Base-by-base conservation (phyloP, 2,329 filamentous ascomycete species). In the Metarhizium anisopliae region DNA sequence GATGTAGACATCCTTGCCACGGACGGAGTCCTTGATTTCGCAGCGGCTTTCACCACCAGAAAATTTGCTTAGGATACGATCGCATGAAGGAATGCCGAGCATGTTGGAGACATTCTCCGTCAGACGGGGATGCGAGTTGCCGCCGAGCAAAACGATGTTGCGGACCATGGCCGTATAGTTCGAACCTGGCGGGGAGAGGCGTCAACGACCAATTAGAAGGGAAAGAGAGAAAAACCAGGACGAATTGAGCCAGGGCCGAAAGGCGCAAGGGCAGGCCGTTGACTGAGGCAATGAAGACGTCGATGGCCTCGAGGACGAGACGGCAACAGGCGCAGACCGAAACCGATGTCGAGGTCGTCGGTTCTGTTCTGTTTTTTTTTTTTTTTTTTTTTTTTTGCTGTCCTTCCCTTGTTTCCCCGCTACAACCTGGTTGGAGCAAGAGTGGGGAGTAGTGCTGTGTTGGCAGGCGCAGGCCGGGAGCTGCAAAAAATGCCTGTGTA, bases 1-100 rank as follows among this genome's bases (percentile, higher is more conserved):
- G 69, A 97, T 96, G 76, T 95, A 99, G 70, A 96, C 94, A 83
- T 99, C 94, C 72, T 99, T 99, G 64, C 90, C 94, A 64, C 94
- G 88, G 53, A 99, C 94, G 14, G 91, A 96, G 73, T 99, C 94
- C 70, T 92, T 83, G 67, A 99, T 95, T 73, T 97, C 94, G 60
- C 95, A 93, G 55, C 93, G 85, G 63, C 89, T 95, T 77, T 97
- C 94, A 63, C 94, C 94, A 53, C 94, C 90, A 36, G 91, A 90
- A 77, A 99, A 99, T 75, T 96, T 96, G 68, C 80, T 83, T 52
- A 97, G 84, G 59, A 92, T 84, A 63, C 93, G 87, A 67, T 91
- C 86, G 63, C 90, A 90, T 20, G 84, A 79, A n/a, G 90, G 86
- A 55, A 99, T 85, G 64, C 92, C 90, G 58, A 99, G 86, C 63